Evolutionary conservation across 148 eudicot genomes (phyloP).

Genomic region (Chenopodium quinoa): DNA sequence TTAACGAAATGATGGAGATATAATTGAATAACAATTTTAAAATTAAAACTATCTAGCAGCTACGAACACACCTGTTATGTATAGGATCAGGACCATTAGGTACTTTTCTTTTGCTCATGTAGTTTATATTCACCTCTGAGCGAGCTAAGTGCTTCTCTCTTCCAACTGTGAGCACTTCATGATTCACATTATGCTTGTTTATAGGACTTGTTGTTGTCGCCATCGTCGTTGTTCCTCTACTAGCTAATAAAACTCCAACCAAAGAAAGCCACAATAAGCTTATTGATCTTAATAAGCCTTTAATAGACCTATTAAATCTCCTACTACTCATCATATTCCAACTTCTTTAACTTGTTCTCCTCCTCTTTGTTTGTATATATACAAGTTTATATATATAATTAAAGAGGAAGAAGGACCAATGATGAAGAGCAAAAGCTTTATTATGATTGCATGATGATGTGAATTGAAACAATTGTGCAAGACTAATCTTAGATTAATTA

Average conservation of each 20-base stretch:
- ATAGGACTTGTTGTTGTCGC: neutral
- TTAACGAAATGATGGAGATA: neutral
- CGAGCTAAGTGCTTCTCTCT: conserved; percentile 13
- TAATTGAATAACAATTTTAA: neutral
- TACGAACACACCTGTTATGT: conserved; percentile 59
- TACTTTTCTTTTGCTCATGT: conserved; percentile 65
- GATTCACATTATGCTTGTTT: neutral
- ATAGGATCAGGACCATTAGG: conserved; percentile 87
- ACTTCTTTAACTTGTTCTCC: neutral
- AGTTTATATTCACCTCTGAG: conserved; percentile 34
- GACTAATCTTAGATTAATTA: neutral
- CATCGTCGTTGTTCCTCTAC: conserved; percentile 11
- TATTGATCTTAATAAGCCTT: conserved; percentile 31
- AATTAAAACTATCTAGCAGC: neutral
- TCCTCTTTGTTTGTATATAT: neutral
- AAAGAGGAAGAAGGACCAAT: neutral
- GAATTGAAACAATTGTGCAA: neutral
- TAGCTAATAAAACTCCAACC: conserved; percentile 30
- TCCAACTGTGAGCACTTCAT: conserved; percentile 7
- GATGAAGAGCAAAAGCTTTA: neutral
- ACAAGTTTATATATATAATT: neutral
- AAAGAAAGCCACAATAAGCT: conserved; percentile 32
- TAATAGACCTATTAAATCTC: conserved; percentile 8
- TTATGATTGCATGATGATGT: neutral
- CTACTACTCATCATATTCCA: conserved; percentile 21